These are phyloP conservation scores for Digitaria exilis DNA, from an alignment of 202 grass and related monocot species.

Conservation along the genomic window DNA sequence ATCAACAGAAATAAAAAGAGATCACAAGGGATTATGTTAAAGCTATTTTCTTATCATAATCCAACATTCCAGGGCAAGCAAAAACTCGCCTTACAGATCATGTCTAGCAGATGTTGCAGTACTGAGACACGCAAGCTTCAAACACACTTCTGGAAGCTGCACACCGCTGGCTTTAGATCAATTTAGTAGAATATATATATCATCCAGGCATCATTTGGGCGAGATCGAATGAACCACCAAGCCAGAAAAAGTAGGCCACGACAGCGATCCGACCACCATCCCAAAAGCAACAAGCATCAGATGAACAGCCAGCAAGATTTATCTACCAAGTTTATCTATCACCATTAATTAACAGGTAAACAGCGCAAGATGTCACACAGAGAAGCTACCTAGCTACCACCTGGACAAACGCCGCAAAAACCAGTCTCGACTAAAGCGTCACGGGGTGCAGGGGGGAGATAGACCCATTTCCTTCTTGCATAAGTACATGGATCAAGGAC, in stretches of 20 bases:
- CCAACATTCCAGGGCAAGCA: neutral
- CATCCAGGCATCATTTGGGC: neutral
- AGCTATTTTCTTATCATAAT: neutral
- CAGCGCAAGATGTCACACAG: neutral
- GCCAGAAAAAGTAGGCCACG: slow-evolving; percentile 4
- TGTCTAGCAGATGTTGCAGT: neutral
- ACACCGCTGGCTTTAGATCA: neutral
- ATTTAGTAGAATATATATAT: neutral
- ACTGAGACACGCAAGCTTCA: neutral
- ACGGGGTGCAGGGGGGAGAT: neutral
- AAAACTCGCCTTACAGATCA: neutral
- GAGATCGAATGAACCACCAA: neutral
- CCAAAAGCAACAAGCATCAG: neutral
- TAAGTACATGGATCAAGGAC: slow-evolving; percentile 36
- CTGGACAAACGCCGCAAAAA: slow-evolving; percentile 1
- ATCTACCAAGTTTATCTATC: slow-evolving; percentile 4
- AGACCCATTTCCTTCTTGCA: slow-evolving; percentile 33
- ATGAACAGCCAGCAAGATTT: neutral
- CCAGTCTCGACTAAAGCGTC: neutral
- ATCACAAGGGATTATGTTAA: neutral
- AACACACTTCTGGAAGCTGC: neutral
- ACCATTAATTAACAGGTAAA: slow-evolving; percentile 11
- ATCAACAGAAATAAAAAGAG: neutral
- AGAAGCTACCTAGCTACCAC: slow-evolving; percentile 11
- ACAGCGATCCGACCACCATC: neutral